A percentile compares a stretch with the other conserved stretches of the same genome.
These are phyloP conservation scores for Colletotrichum eleusines DNA, from an alignment of 2,329 filamentous ascomycete genomes.

Conservation along the genomic window DNA sequence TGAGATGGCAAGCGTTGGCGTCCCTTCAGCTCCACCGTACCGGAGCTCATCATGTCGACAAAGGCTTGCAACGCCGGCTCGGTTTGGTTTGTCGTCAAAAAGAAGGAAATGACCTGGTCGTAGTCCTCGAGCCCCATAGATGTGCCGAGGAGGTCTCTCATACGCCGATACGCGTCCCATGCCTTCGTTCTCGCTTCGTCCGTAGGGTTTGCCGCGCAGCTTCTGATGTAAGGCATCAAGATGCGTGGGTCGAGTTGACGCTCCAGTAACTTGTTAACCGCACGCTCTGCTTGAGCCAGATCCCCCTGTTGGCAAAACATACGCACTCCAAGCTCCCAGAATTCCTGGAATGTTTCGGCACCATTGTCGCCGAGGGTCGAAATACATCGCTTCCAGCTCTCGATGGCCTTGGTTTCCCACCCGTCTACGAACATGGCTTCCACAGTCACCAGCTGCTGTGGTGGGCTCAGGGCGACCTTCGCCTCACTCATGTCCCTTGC, in stretches of 20 bases:
- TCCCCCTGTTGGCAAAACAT: slow-evolving; percentile 72
- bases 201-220: slow-evolving; percentile 67
- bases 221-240: slow-evolving; percentile 76
- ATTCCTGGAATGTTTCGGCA: slow-evolving; percentile 62
- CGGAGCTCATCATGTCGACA: slow-evolving; percentile 87
- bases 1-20: slow-evolving; percentile 58
- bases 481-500: slow-evolving; percentile 74
- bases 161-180: slow-evolving; percentile 74
- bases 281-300: slow-evolving; percentile 68
- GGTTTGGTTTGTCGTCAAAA: slow-evolving; percentile 74
- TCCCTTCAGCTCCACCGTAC: slow-evolving; percentile 62
- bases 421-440: slow-evolving; percentile 76
- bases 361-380: slow-evolving; percentile 61
- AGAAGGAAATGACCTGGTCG: slow-evolving; percentile 77
- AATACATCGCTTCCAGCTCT: slow-evolving; percentile 72
- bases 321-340: slow-evolving; percentile 74
- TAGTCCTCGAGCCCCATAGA: slow-evolving; percentile 80
- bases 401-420: slow-evolving; percentile 69
- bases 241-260: slow-evolving; percentile 65
- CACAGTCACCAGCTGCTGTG: slow-evolving; percentile 75
- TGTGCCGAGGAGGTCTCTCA: slow-evolving; percentile 71
- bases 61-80: slow-evolving; percentile 81
- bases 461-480: slow-evolving; percentile 64
- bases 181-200: slow-evolving; percentile 65
- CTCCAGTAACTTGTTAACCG: slow-evolving; percentile 66